phyloP scores from a whole-genome alignment of 164 flowering plant species.

The Aristolochia fimbriata region DNA sequence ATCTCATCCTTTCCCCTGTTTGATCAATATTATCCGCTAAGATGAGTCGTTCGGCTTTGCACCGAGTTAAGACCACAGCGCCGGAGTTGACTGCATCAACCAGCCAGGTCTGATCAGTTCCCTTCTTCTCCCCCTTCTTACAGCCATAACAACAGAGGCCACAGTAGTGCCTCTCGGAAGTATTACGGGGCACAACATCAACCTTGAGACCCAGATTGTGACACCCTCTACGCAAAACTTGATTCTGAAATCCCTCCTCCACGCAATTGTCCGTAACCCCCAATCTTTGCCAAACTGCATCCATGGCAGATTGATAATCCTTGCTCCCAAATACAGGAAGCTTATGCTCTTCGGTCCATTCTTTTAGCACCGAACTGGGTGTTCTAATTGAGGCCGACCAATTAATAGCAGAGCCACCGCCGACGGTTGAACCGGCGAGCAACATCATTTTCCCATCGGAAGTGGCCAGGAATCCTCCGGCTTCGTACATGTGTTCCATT shows the following conservation, averaged over 20 bases:
- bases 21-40: slow-evolving; percentile 30
- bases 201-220: slow-evolving; percentile 45
- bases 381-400: slow-evolving; percentile 69
- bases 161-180: slow-evolving; percentile 52
- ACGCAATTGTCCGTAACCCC: slow-evolving; percentile 47
- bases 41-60: slow-evolving; percentile 56
- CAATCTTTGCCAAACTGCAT: slow-evolving; percentile 40
- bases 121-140: slow-evolving; percentile 46
- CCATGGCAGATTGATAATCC: slow-evolving; percentile 55
- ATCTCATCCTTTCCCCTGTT: slow-evolving; percentile 7
- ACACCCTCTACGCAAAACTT: slow-evolving; percentile 55
- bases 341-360: slow-evolving; percentile 39
- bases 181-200: slow-evolving; percentile 49
- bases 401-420: slow-evolving; percentile 71
- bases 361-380: slow-evolving; percentile 34
- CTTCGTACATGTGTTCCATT: slow-evolving; percentile 38
- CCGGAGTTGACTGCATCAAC: slow-evolving; percentile 58
- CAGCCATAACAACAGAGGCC: slow-evolving; percentile 68
- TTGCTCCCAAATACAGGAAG: slow-evolving; percentile 29
- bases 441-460: slow-evolving; percentile 26
- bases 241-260: slow-evolving; percentile 59
- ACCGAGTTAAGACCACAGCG: slow-evolving; percentile 60
- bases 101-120: slow-evolving; percentile 67
- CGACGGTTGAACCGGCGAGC: slow-evolving; percentile 62
- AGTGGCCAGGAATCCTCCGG: slow-evolving; percentile 36